phyloP scores from a whole-genome alignment of 2,329 filamentous ascomycete species.

The Alternaria alternata region DNA sequence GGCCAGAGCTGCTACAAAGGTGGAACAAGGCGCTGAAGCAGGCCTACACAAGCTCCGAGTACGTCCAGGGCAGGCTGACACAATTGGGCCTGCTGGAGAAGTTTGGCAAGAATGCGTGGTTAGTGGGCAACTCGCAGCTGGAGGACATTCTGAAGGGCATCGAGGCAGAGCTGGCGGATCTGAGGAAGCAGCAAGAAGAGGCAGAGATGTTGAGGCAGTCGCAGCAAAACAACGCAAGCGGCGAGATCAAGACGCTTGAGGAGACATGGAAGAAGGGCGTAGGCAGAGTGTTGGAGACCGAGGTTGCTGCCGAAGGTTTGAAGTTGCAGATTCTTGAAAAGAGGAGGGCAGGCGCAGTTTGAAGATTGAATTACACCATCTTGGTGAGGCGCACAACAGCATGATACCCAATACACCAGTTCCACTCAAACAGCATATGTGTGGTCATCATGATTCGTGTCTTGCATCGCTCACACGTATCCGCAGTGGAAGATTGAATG shows the following conservation, averaged over 20 bases:
- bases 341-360: slow-evolving; percentile 46
- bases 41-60: slow-evolving; percentile 66
- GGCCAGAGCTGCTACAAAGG: slow-evolving; percentile 50
- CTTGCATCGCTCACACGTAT: background rate
- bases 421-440: background rate
- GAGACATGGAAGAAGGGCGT: slow-evolving; percentile 82
- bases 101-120: slow-evolving; percentile 90
- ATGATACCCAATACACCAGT: slow-evolving; percentile 15
- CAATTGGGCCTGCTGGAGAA: slow-evolving; percentile 78
- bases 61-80: slow-evolving; percentile 64
- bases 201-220: slow-evolving; percentile 74
- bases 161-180: slow-evolving; percentile 76
- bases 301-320: slow-evolving; percentile 81
- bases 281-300: slow-evolving; percentile 81
- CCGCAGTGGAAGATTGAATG: background rate
- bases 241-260: slow-evolving; percentile 77
- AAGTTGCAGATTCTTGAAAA: slow-evolving; percentile 49
- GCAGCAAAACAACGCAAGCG: slow-evolving; percentile 74
- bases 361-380: slow-evolving; percentile 6
- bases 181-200: slow-evolving; percentile 74
- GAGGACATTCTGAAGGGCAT: slow-evolving; percentile 74
- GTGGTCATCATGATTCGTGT: background rate
- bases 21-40: slow-evolving; percentile 62
- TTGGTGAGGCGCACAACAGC: background rate
- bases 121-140: slow-evolving; percentile 81